Evolutionary conservation across 352 stramenopile genomes (phyloP).

Genomic region (Pythium scleroteichum): DNA sequence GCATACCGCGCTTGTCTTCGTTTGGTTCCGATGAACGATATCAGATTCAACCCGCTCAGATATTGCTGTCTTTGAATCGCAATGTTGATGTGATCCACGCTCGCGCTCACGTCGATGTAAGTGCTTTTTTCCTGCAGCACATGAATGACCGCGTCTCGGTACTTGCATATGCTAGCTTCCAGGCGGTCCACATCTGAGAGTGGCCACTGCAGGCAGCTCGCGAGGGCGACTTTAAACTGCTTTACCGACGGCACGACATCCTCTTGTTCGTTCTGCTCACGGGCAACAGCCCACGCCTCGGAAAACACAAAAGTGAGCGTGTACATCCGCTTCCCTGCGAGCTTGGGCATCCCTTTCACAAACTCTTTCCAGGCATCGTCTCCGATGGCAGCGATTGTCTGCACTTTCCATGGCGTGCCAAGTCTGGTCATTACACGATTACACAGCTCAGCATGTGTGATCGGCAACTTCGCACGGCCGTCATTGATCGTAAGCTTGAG

Average conservation of each 20-base stretch:
- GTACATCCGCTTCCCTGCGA: conserved; percentile 75
- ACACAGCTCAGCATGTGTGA: conserved; percentile 79
- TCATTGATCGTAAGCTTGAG: conserved; percentile 86
- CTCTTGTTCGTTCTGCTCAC: conserved; percentile 75
- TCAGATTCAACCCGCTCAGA: conserved; percentile 65
- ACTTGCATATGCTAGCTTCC: conserved; percentile 59
- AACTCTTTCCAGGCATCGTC: conserved; percentile 73
- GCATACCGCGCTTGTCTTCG: conserved; percentile 61
- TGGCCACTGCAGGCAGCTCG: conserved; percentile 80
- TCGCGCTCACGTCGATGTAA: conserved; percentile 77
- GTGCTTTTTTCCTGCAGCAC: conserved; percentile 88
- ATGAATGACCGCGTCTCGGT: conserved; percentile 77
- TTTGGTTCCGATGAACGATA: conserved; percentile 71
- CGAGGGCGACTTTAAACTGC: conserved; percentile 73
- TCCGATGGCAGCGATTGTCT: conserved; percentile 73
- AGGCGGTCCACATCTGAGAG: conserved; percentile 59
- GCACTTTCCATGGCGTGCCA: conserved; percentile 76
- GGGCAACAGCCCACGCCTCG: conserved; percentile 78
- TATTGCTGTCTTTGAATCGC: conserved; percentile 70
- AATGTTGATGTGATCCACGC: conserved; percentile 75
- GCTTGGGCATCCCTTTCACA: conserved; percentile 63
- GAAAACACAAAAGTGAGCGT: conserved; percentile 85
- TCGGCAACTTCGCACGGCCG: conserved; percentile 70
- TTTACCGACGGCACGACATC: conserved; percentile 68
- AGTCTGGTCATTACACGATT: conserved; percentile 68